phyloP scores from a whole-genome alignment of 2,329 filamentous ascomycete genomes.

The Penicillium sp. region DNA sequence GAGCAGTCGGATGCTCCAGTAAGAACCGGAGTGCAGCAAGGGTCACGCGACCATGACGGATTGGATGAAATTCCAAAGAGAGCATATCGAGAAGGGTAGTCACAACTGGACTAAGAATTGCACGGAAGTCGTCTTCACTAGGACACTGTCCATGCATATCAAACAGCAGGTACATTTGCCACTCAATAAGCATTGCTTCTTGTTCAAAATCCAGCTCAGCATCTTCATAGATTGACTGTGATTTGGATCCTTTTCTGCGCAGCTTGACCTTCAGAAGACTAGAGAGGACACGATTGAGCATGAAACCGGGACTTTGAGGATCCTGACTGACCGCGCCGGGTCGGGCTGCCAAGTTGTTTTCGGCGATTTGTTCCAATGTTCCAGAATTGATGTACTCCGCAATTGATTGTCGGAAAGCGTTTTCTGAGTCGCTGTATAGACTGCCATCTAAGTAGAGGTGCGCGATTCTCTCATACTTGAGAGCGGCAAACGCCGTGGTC shows the following conservation, averaged over 20 bases:
- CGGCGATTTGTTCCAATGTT: constrained; percentile 30
- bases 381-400: constrained; percentile 41
- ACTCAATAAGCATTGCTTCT: constrained; percentile 36
- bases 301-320: constrained; percentile 34
- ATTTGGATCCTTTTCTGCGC: constrained; percentile 28
- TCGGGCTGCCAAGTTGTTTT: constrained; percentile 26
- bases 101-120: constrained; percentile 27
- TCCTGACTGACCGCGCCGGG: constrained; percentile 32
- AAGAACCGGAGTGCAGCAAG: constrained; percentile 36
- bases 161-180: constrained; percentile 37
- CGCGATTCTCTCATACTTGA: constrained; percentile 47
- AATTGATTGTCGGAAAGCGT: constrained; percentile 42
- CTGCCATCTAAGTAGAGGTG: constrained; percentile 41
- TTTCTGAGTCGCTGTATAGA: constrained; percentile 34
- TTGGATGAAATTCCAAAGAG: constrained; percentile 27
- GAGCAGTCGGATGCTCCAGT: constrained; percentile 30
- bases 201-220: constrained; percentile 22
- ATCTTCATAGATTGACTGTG: constrained; percentile 33
- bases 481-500: constrained; percentile 38
- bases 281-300: constrained; percentile 38
- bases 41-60: constrained; percentile 39
- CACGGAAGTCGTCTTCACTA: constrained; percentile 29
- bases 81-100: constrained; percentile 37
- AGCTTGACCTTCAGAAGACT: constrained; percentile 37
- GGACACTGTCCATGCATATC: constrained; percentile 29